phyloP scores from a whole-genome alignment of 2,329 filamentous ascomycete species.

The Niveomyces coronatus region DNA sequence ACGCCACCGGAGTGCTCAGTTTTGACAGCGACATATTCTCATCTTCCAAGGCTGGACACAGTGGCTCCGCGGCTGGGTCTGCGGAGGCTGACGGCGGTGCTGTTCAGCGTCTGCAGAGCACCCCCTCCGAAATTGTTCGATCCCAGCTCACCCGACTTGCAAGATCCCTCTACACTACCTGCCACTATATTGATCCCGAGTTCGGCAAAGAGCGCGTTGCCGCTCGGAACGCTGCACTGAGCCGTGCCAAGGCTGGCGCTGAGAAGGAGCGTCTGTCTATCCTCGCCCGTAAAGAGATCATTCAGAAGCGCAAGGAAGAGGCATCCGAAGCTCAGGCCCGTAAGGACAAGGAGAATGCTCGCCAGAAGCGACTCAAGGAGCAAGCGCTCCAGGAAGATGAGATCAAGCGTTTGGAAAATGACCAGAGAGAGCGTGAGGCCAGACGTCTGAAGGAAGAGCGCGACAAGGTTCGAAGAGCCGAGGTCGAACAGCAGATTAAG shows the following conservation, averaged over 20 bases:
- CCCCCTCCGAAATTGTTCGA: slow-evolving; percentile 92
- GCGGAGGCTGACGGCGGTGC: slow-evolving; percentile 75
- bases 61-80: slow-evolving; percentile 74
- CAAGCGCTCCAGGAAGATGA: slow-evolving; percentile 87
- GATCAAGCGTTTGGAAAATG: slow-evolving; percentile 76
- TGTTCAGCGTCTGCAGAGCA: slow-evolving; percentile 93
- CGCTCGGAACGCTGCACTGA: slow-evolving; percentile 69
- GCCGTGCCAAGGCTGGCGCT: slow-evolving; percentile 76
- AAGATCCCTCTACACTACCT: slow-evolving; percentile 84
- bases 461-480: slow-evolving; percentile 81
- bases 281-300: slow-evolving; percentile 76
- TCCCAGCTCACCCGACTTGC: slow-evolving; percentile 87
- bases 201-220: slow-evolving; percentile 75
- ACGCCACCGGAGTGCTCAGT: slow-evolving; percentile 87
- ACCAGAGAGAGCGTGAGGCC: slow-evolving; percentile 83
- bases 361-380: slow-evolving; percentile 74
- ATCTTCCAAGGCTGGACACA: slow-evolving; percentile 82
- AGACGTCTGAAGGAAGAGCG: slow-evolving; percentile 79
- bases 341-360: slow-evolving; percentile 87
- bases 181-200: slow-evolving; percentile 86
- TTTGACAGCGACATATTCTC: slow-evolving; percentile 99
- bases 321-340: slow-evolving; percentile 80
- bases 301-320: slow-evolving; percentile 94
- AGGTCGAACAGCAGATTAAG: slow-evolving; percentile 84
- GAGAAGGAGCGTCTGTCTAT: slow-evolving; percentile 83